phyloP scores from a whole-genome alignment of 371 early-diverging fungal species.

The Gilbertella persicaria region DNA sequence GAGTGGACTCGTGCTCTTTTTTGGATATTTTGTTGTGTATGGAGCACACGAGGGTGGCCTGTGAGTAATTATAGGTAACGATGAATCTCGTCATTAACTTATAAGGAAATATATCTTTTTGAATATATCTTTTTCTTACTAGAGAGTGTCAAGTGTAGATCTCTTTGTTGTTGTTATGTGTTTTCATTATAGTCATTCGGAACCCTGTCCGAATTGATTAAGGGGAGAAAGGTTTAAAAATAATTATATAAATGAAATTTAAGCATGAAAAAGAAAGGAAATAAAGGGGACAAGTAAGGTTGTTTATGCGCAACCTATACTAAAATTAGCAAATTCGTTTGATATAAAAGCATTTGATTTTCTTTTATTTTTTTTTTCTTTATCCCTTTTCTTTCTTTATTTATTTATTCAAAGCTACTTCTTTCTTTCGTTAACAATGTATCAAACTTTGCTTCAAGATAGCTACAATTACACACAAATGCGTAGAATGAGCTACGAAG shows the following conservation, averaged over 20 bases:
- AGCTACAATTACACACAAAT: constrained; percentile 17
- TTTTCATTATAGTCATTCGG: not conserved
- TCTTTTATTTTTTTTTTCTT: not conserved
- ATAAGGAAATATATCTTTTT: not conserved
- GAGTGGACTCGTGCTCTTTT: constrained; percentile 6
- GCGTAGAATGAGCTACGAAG: constrained; percentile 41
- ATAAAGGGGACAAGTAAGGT: not conserved
- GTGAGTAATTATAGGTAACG: constrained; percentile 4
- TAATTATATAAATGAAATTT: not conserved
- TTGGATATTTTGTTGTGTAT: constrained; percentile 7
- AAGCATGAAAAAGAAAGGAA: constrained; percentile 14
- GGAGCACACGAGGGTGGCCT: constrained; percentile 16
- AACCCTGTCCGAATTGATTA: constrained; percentile 6
- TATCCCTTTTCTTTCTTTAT: not conserved
- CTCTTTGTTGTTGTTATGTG: too few species aligned
- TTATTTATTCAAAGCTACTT: not conserved
- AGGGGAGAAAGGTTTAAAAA: not conserved
- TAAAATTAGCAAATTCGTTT: constrained; percentile 1
- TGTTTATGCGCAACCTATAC: not conserved
- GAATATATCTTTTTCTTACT: not conserved
- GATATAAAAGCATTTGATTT: not conserved
- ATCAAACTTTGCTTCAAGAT: not conserved
- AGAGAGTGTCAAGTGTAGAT: constrained; percentile 4
- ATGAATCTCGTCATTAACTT: not conserved
- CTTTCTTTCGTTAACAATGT: not conserved